Conservation (phyloP, 2,329 filamentous ascomycete species). For the Fusarium cicatricum region DNA sequence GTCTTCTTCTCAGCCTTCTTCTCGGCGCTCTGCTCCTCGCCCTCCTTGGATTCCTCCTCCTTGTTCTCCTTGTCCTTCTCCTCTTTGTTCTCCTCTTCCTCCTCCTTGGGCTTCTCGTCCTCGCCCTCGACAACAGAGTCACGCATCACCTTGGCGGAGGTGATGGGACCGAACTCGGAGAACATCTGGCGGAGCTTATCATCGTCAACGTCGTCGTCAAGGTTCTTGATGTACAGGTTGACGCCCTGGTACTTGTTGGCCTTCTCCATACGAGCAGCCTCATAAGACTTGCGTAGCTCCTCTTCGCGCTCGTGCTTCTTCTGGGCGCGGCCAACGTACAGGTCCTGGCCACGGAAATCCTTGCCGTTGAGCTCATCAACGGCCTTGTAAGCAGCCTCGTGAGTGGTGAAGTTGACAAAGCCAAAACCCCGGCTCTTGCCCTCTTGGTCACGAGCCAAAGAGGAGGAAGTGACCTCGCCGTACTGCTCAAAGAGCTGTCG, state of each 20-base stretch:
- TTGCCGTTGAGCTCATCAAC: slow-evolving; percentile 92
- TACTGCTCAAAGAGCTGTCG: slow-evolving; percentile 90
- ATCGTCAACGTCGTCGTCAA: slow-evolving; percentile 95
- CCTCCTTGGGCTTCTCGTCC: slow-evolving; percentile 63
- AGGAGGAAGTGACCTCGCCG: slow-evolving; percentile 94
- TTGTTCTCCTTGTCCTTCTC: slow-evolving; percentile 58
- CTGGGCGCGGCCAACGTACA: slow-evolving; percentile 97
- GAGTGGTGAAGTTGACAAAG: slow-evolving; percentile 94
- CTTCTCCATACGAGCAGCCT: slow-evolving; percentile 97
- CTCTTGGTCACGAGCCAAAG: slow-evolving; percentile 86
- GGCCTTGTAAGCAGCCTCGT: slow-evolving; percentile 84
- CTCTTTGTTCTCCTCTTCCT: slow-evolving; percentile 63
- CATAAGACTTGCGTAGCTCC: slow-evolving; percentile 98
- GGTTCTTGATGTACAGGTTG: slow-evolving; percentile 99
- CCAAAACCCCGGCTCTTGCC: slow-evolving; percentile 96
- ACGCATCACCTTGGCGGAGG: slow-evolving; percentile 99
- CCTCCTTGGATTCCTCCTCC: slow-evolving; percentile 58
- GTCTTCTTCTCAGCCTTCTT: slow-evolving; percentile 67
- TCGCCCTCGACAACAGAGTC: slow-evolving; percentile 70
- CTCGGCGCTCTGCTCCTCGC: slow-evolving; percentile 57
- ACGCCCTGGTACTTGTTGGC: slow-evolving; percentile 99
- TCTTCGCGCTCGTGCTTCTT: slow-evolving; percentile 99
- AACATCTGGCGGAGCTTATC: slow-evolving; percentile 98
- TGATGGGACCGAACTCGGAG: slow-evolving; percentile 90
- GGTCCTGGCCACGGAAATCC: slow-evolving; percentile 92